Conservation (phyloP, 129 eudicot species). For the Sambucus nigra region DNA sequence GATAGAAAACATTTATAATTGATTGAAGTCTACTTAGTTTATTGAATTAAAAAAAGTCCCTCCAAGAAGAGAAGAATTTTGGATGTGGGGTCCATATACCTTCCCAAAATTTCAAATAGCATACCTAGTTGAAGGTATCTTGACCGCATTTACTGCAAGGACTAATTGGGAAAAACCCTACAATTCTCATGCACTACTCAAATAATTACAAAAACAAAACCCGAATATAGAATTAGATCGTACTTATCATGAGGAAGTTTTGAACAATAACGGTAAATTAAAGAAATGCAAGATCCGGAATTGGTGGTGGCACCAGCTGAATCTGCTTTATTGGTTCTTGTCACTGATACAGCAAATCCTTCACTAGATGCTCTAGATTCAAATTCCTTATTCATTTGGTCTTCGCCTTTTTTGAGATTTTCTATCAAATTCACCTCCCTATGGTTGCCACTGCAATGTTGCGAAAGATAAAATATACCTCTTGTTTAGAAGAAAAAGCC, state of each 20-base stretch:
- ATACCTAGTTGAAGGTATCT: too few relatives aligned
- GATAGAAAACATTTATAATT: too few relatives aligned
- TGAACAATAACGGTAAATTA: slow-evolving; percentile 85
- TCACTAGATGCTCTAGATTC: slow-evolving; percentile 31
- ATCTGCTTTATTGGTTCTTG: slow-evolving; percentile 59
- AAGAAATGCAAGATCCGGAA: slow-evolving; percentile 54
- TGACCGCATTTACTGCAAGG: too few relatives aligned
- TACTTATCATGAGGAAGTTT: slow-evolving; percentile 98
- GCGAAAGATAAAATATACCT: not conserved
- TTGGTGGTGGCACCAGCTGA: slow-evolving; percentile 79
- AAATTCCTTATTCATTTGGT: slow-evolving; percentile 65
- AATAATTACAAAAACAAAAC: too few relatives aligned
- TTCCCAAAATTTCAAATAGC: too few relatives aligned
- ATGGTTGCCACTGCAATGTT: slow-evolving; percentile 46
- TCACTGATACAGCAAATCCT: slow-evolving; percentile 29
- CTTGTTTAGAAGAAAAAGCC: not conserved
- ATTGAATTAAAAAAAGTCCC: too few relatives aligned
- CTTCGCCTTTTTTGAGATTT: slow-evolving; percentile 50
- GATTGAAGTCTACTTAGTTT: too few relatives aligned
- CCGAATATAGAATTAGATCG: slow-evolving; percentile 11
- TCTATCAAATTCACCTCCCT: slow-evolving; percentile 57
- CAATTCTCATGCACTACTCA: too few relatives aligned
- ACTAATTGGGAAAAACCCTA: too few relatives aligned
- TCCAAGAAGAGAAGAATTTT: too few relatives aligned
- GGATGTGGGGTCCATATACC: too few relatives aligned